phyloP scores from a whole-genome alignment of 2,329 filamentous ascomycete species.

The Diaporthe helianthi region DNA sequence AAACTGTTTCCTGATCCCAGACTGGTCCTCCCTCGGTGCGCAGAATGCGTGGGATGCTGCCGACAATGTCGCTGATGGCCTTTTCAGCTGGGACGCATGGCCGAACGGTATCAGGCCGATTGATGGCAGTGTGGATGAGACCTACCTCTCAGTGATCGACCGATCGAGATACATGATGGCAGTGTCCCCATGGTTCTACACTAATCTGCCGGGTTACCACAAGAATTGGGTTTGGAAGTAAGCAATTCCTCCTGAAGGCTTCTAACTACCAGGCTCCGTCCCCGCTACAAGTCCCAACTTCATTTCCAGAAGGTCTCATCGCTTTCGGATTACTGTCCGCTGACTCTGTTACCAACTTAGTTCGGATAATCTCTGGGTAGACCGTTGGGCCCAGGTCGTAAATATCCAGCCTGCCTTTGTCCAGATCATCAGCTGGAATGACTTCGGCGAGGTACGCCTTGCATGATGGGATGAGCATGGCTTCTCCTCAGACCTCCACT shows the following conservation, averaged over 20 bases:
- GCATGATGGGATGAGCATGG: background rate
- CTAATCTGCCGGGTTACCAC: constrained; percentile 60
- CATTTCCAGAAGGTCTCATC: background rate
- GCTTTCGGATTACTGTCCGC: background rate
- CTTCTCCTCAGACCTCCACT: background rate
- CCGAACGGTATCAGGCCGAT: constrained; percentile 42
- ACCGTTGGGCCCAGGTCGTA: constrained; percentile 62
- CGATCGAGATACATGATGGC: constrained; percentile 58
- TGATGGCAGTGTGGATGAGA: constrained; percentile 44
- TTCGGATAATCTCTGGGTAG: constrained; percentile 62
- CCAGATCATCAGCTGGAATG: constrained; percentile 54
- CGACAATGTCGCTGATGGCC: constrained; percentile 42
- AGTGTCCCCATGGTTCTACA: constrained; percentile 67
- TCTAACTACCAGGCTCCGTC: background rate
- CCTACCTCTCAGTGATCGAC: constrained; percentile 44
- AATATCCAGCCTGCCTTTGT: constrained; percentile 59
- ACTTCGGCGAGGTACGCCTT: constrained; percentile 51
- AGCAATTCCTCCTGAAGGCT: background rate
- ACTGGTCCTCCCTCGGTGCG: constrained; percentile 52
- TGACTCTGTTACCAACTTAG: background rate
- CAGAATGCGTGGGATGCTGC: constrained; percentile 36
- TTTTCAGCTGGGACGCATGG: constrained; percentile 50
- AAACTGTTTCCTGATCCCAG: constrained; percentile 52
- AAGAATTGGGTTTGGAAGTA: constrained; percentile 70
- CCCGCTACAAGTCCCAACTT: background rate